Evolutionary conservation across 345 rosid genomes (phyloP).

Genomic region (Acer campestre): DNA sequence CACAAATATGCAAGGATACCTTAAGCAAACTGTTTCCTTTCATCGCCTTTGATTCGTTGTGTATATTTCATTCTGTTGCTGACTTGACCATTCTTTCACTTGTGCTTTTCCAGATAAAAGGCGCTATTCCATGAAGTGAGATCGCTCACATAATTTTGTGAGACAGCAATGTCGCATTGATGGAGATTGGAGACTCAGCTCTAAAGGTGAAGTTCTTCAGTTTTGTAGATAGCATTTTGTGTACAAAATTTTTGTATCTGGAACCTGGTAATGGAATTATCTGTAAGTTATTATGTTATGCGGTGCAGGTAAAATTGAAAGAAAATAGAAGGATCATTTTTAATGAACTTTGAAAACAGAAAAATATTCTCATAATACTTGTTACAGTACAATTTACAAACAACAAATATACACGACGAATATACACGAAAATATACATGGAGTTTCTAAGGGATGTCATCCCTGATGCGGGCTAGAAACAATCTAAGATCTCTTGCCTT

Average conservation of each 20-base stretch:
- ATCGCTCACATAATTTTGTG: not conserved
- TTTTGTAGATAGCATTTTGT: conserved; percentile 7
- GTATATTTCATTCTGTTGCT: not conserved
- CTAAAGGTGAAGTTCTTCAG: not conserved
- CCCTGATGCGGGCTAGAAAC: conserved; percentile 56
- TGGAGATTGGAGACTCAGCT: conserved; percentile 1
- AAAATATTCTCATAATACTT: not conserved
- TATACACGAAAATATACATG: not conserved
- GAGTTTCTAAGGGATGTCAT: conserved; percentile 37
- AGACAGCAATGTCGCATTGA: not conserved
- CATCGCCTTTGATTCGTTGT: not conserved
- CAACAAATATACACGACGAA: too few relatives aligned
- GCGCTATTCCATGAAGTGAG: not conserved
- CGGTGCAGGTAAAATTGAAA: not conserved
- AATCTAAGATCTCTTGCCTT: conserved; percentile 66
- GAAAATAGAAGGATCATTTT: not conserved
- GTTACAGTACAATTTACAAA: not conserved
- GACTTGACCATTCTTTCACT: not conserved
- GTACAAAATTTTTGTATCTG: not conserved
- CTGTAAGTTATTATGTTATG: not conserved
- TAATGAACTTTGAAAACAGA: not conserved
- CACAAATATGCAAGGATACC: not conserved
- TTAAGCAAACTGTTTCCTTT: not conserved
- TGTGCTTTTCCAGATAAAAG: conserved; percentile 7
- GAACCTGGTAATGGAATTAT: not conserved